These are phyloP conservation scores for Ramaria rubella DNA, from an alignment of 768 basidiomycete species.

Conservation along the genomic window DNA sequence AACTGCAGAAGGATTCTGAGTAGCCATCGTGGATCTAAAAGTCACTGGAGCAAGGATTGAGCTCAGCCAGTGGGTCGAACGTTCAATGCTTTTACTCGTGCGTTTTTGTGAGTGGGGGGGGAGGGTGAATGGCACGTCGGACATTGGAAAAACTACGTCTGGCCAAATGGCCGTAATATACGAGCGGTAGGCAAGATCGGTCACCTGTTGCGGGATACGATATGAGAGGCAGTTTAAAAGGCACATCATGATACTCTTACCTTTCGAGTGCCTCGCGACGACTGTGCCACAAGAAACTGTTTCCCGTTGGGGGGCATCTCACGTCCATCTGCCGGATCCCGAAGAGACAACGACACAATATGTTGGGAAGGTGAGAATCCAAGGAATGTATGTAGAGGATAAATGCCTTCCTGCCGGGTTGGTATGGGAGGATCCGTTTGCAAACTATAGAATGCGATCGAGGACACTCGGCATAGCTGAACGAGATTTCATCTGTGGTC, in stretches of 20 bases:
- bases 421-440: slow-evolving; percentile 64
- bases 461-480: slow-evolving; percentile 27
- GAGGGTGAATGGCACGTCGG: slow-evolving; percentile 60
- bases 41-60: slow-evolving; percentile 38
- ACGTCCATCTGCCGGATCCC: slow-evolving; percentile 57
- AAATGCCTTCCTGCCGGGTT: slow-evolving; percentile 43
- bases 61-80: slow-evolving; percentile 58
- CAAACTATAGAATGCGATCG: slow-evolving; percentile 35
- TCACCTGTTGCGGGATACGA: slow-evolving; percentile 36
- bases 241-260: slow-evolving; percentile 29
- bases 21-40: neutral
- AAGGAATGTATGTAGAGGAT: slow-evolving; percentile 60
- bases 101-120: slow-evolving; percentile 74
- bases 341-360: slow-evolving; percentile 51
- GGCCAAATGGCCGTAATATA: slow-evolving; percentile 51
- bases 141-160: slow-evolving; percentile 64
- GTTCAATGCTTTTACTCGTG: slow-evolving; percentile 65
- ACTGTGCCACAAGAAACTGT: slow-evolving; percentile 45
- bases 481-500: neutral
- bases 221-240: neutral
- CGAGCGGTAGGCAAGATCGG: slow-evolving; percentile 46
- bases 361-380: slow-evolving; percentile 45
- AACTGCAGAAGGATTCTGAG: neutral
- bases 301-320: slow-evolving; percentile 74
- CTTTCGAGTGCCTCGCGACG: slow-evolving; percentile 66